Conservation (phyloP, 2,329 filamentous ascomycete genomes). For the Ceratocystiopsis sp. region DNA sequence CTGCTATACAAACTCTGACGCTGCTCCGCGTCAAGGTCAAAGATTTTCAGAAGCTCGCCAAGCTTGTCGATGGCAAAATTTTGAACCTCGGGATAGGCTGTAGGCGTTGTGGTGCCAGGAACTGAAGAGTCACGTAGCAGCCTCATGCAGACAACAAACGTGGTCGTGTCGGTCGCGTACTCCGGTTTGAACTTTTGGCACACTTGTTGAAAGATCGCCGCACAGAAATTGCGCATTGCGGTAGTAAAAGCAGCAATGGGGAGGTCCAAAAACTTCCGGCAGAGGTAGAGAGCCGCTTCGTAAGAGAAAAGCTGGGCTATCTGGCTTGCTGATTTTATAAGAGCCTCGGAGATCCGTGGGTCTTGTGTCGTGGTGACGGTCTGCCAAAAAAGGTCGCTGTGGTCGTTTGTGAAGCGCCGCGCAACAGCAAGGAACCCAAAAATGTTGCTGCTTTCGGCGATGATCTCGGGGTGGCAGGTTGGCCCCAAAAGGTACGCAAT, state of each 20-base stretch:
- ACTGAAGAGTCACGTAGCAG: constrained; percentile 56
- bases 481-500: constrained; percentile 79
- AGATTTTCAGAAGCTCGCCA: constrained; percentile 35
- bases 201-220: constrained; percentile 34
- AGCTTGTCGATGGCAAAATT: constrained; percentile 45
- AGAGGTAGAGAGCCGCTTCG: constrained; percentile 43
- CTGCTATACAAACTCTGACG: constrained; percentile 45
- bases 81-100: constrained; percentile 45
- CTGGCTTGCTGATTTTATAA: constrained; percentile 44
- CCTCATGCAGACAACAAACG: constrained; percentile 40
- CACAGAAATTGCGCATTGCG: constrained; percentile 44
- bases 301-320: constrained; percentile 32
- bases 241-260: constrained; percentile 45
- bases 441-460: constrained; percentile 64
- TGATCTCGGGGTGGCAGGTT: constrained; percentile 83
- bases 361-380: constrained; percentile 70
- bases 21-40: constrained; percentile 35
- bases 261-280: constrained; percentile 49
- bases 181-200: neutral
- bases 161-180: constrained; percentile 15
- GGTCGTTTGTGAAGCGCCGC: constrained; percentile 48
- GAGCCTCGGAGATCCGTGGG: constrained; percentile 64
- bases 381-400: constrained; percentile 72
- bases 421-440: constrained; percentile 76
- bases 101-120: constrained; percentile 31